Conservation (phyloP, 2,329 filamentous ascomycete species). For the Exserohilum turcica region DNA sequence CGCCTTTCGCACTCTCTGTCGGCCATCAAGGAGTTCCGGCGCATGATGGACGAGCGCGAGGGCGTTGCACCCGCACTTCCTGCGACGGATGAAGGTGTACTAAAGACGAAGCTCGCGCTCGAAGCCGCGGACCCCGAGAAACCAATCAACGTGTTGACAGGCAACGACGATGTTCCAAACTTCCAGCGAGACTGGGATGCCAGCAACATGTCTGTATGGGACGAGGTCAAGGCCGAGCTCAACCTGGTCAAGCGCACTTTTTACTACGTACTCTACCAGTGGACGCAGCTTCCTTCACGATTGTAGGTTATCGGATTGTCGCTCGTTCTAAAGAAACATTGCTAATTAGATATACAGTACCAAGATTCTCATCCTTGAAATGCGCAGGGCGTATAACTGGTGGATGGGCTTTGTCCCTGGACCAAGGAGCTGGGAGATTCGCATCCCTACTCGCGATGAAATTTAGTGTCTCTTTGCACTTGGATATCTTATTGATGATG, state of each 20-base stretch:
- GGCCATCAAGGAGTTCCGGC: slow-evolving; percentile 74
- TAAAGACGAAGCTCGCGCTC: slow-evolving; percentile 40
- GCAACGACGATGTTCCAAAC: slow-evolving; percentile 50
- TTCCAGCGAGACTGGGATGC: slow-evolving; percentile 50
- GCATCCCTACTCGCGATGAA: slow-evolving; percentile 38
- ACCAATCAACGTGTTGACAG: slow-evolving; percentile 14
- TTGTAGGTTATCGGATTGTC: slow-evolving; percentile 62
- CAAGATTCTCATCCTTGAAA: slow-evolving; percentile 60
- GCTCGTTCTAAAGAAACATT: too few species aligned
- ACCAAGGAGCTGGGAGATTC: slow-evolving; percentile 61
- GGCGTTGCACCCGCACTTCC: slow-evolving; percentile 28
- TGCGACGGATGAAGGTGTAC: slow-evolving; percentile 32
- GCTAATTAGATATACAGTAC: slow-evolving; percentile 46
- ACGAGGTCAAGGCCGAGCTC: slow-evolving; percentile 69
- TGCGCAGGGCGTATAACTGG: slow-evolving; percentile 62
- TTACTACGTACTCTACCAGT: slow-evolving; percentile 71
- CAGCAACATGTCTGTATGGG: slow-evolving; percentile 55
- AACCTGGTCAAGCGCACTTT: slow-evolving; percentile 65
- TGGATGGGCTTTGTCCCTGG: slow-evolving; percentile 67
- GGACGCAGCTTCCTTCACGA: slow-evolving; percentile 69
- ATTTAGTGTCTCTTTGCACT: slow-evolving; percentile 21
- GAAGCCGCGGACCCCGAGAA: slow-evolving; percentile 25
- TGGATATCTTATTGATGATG: not conserved
- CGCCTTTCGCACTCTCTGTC: slow-evolving; percentile 81
- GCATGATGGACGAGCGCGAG: slow-evolving; percentile 54